Conservation (phyloP, 306 rosid genomes). For the Fragaria ananassa region DNA sequence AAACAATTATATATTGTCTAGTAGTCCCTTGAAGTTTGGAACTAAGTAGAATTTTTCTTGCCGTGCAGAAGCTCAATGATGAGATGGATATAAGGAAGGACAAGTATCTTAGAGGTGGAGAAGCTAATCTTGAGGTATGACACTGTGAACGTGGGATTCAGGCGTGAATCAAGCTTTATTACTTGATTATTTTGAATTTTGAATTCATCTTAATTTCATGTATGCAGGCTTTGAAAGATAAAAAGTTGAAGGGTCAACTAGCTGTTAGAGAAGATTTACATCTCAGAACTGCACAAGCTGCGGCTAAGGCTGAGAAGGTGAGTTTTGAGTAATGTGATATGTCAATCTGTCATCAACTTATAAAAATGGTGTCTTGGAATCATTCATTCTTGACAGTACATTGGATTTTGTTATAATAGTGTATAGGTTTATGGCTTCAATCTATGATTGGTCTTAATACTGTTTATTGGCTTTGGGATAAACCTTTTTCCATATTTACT, state of each 20-base stretch:
- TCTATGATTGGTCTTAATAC: not conserved
- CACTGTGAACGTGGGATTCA: not conserved
- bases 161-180: not conserved
- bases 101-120: slow-evolving; percentile 83
- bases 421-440: not conserved
- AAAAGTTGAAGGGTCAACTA: slow-evolving; percentile 74
- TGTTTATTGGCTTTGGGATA: not conserved
- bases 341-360: not conserved
- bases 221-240: slow-evolving; percentile 64
- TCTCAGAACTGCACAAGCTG: slow-evolving; percentile 68
- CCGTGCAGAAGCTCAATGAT: slow-evolving; percentile 46
- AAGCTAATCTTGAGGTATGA: slow-evolving; percentile 62
- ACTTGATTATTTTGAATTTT: not conserved
- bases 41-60: not conserved
- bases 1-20: not conserved
- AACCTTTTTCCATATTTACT: not conserved
- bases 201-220: not conserved
- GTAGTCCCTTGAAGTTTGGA: not conserved
- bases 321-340: not conserved
- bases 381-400: not conserved
- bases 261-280: slow-evolving; percentile 50
- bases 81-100: slow-evolving; percentile 53
- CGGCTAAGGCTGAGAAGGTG: slow-evolving; percentile 83
- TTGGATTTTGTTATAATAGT: not conserved
- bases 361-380: not conserved